Conservation (phyloP, 352 stramenopile genomes). For the Pythium diclinum region DNA sequence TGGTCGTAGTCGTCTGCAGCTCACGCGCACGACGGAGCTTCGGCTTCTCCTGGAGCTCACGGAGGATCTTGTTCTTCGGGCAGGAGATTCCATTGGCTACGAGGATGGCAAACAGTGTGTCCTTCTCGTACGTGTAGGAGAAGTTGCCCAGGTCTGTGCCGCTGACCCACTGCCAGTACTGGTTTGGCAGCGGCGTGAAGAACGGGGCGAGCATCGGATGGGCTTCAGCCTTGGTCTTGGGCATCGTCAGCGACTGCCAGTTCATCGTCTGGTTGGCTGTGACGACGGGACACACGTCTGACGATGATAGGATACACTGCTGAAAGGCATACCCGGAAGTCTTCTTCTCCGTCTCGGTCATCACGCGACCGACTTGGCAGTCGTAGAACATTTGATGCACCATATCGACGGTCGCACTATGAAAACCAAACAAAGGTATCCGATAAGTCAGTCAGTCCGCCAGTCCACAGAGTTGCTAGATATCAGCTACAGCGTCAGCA, state of each 20-base stretch:
- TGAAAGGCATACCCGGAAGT: constrained; percentile 49
- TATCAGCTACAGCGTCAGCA: not conserved
- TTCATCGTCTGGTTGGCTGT: constrained; percentile 50
- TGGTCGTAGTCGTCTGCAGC: not conserved
- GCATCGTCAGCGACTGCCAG: constrained; percentile 30
- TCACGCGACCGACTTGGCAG: constrained; percentile 51
- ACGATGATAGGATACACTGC: constrained; percentile 27
- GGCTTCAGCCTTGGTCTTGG: constrained; percentile 34
- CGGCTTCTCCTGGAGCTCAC: not conserved
- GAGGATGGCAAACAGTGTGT: constrained; percentile 43
- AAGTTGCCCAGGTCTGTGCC: constrained; percentile 42
- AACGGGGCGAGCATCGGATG: constrained; percentile 45
- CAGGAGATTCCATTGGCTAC: constrained; percentile 32
- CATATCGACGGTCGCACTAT: constrained; percentile 53
- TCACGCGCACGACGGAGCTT: not conserved
- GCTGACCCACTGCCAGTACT: constrained; percentile 66
- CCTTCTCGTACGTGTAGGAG: constrained; percentile 64
- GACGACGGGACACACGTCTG: constrained; percentile 32
- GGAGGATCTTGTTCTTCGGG: constrained; percentile 39
- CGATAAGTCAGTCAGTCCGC: not conserved
- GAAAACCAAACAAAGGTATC: not conserved
- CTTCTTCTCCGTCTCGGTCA: constrained; percentile 56
- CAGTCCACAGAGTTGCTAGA: no score
- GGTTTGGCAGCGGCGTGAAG: constrained; percentile 46
- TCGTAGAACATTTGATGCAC: constrained; percentile 65